phyloP scores from a whole-genome alignment of 1,284 basidiomycete genomes.

The Blastosporella zonata region DNA sequence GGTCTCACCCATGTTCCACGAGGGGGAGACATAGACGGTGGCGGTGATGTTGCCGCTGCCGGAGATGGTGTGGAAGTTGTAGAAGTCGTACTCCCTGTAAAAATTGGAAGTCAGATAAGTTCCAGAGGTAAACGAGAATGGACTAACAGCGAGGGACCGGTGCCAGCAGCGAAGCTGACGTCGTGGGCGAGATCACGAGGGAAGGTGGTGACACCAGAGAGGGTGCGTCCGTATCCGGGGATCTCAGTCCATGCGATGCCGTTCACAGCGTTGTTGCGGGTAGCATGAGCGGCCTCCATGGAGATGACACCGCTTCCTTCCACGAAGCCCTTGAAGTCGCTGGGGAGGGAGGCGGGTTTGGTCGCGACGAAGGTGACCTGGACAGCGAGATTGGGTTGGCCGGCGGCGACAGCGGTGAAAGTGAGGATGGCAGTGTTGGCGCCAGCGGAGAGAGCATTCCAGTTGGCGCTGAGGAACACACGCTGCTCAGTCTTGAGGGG shows the following conservation, averaged over 20 bases:
- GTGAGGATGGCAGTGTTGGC: conserved; percentile 41
- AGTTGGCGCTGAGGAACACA: conserved; percentile 59
- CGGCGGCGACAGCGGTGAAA: conserved; percentile 43
- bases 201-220: conserved; percentile 62
- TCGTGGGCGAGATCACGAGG: conserved; percentile 41
- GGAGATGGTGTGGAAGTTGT: conserved; percentile 47
- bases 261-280: conserved; percentile 50
- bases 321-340: conserved; percentile 56
- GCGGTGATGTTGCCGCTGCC: conserved; percentile 44
- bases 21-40: conserved; percentile 55
- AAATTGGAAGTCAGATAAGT: background rate
- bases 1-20: conserved; percentile 53
- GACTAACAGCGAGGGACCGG: conserved; percentile 57
- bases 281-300: conserved; percentile 61
- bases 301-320: conserved; percentile 62
- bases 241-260: conserved; percentile 57
- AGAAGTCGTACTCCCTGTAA: conserved; percentile 63
- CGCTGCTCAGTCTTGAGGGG: conserved; percentile 48
- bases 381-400: conserved; percentile 36
- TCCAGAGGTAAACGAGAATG: background rate
- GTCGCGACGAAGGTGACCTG: conserved; percentile 39
- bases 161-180: conserved; percentile 53
- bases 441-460: conserved; percentile 47
- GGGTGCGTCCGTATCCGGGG: conserved; percentile 54
- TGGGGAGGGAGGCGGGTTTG: conserved; percentile 32